Conservation (phyloP, 805 yeast genomes). For the Candida pini region DNA sequence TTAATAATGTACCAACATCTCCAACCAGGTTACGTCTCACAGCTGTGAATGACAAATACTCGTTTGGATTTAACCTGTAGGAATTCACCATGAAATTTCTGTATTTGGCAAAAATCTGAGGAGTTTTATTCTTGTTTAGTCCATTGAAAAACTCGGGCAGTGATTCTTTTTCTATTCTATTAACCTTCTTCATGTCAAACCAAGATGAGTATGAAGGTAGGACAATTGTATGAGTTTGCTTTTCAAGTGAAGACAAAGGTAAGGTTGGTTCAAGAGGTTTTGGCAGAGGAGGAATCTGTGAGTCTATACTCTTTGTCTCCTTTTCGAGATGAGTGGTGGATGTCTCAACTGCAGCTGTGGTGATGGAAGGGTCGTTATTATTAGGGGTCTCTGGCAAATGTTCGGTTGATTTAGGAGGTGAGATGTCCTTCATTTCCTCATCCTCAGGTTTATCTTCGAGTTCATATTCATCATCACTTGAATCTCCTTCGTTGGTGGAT, state of each 20-base stretch:
- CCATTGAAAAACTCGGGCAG: slow-evolving; percentile 80
- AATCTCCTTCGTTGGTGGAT: not conserved
- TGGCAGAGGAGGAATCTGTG: too few species aligned
- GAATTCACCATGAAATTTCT: slow-evolving; percentile 87
- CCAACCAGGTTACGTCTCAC: slow-evolving; percentile 87
- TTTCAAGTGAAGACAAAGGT: slow-evolving; percentile 14
- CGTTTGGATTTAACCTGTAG: slow-evolving; percentile 83
- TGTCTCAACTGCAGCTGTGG: not conserved
- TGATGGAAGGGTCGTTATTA: not conserved
- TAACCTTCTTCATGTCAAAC: slow-evolving; percentile 71
- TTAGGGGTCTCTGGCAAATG: not conserved
- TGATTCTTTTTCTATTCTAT: slow-evolving; percentile 74
- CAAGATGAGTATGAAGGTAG: slow-evolving; percentile 85
- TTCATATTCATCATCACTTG: slow-evolving; percentile 7
- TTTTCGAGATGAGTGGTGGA: not conserved
- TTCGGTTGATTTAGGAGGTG: not conserved
- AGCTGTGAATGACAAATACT: slow-evolving; percentile 84
- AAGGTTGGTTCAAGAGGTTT: slow-evolving; percentile 10
- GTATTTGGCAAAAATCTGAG: slow-evolving; percentile 72
- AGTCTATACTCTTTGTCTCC: slow-evolving; percentile 1
- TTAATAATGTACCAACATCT: slow-evolving; percentile 83
- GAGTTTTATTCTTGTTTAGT: slow-evolving; percentile 65
- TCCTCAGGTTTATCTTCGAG: slow-evolving; percentile 1
- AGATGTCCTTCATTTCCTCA: not conserved
- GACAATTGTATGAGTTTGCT: slow-evolving; percentile 77